Conservation (phyloP, 1,284 basidiomycete species). For the Ustilago bromivora region DNA sequence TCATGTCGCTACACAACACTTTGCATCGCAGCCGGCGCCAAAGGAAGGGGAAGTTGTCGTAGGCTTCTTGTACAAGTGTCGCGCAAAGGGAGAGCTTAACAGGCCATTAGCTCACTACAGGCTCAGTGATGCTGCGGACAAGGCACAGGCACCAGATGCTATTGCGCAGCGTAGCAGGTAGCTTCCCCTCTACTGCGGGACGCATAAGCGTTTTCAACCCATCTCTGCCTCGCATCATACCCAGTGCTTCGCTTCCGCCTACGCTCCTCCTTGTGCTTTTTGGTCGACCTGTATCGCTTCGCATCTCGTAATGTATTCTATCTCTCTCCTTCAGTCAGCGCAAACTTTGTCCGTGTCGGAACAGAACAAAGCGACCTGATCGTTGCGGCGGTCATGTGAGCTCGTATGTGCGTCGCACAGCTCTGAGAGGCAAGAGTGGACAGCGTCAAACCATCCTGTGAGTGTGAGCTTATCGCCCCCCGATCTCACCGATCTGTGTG, state of each 20-base stretch:
- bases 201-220: neutral
- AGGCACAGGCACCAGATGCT: slow-evolving; percentile 11
- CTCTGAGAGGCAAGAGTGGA: neutral
- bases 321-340: neutral
- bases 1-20: slow-evolving; percentile 56
- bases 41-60: slow-evolving; percentile 66
- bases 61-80: slow-evolving; percentile 62
- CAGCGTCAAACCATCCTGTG: neutral
- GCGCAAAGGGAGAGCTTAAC: slow-evolving; percentile 57
- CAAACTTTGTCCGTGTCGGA: neutral
- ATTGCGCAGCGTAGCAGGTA: slow-evolving; percentile 26
- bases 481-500: neutral
- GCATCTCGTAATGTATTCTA: slow-evolving; percentile 13
- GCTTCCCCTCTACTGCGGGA: neutral
- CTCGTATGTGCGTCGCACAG: neutral
- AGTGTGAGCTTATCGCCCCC: neutral
- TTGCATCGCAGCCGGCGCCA: slow-evolving; percentile 56
- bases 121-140: slow-evolving; percentile 33
- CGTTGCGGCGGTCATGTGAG: no score
- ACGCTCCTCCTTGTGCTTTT: neutral
- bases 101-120: slow-evolving; percentile 45
- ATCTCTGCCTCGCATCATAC: slow-evolving; percentile 8
- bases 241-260: neutral
- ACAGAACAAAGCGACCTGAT: neutral
- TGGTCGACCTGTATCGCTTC: neutral